These are phyloP conservation scores for Saturnispora besseyi DNA, from an alignment of 805 yeast species.

Conservation along the genomic window DNA sequence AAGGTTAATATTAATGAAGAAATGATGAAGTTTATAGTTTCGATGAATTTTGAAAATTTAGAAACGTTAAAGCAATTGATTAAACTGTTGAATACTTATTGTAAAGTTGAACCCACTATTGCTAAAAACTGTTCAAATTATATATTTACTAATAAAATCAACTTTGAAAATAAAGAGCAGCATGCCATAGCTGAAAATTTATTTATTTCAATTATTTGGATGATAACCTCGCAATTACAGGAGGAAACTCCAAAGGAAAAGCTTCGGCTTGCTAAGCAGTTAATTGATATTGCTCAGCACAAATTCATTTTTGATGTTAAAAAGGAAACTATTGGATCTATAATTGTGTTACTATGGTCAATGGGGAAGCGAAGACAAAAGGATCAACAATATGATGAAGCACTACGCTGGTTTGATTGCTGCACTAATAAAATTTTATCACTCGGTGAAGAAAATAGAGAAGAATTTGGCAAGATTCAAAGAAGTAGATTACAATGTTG, in stretches of 20 bases:
- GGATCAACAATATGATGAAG: slow-evolving; percentile 8
- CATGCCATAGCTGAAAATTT: slow-evolving; percentile 10
- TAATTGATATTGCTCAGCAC: slow-evolving; percentile 24
- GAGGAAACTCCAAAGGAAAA: slow-evolving; percentile 11
- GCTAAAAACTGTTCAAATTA: slow-evolving; percentile 30
- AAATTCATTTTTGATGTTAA: slow-evolving; percentile 21
- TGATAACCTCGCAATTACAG: slow-evolving; percentile 15
- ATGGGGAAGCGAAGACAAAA: slow-evolving; percentile 27
- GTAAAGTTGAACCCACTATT: slow-evolving; percentile 18
- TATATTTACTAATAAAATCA: slow-evolving; percentile 26
- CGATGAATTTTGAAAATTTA: slow-evolving; percentile 17
- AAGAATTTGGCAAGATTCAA: slow-evolving; percentile 30
- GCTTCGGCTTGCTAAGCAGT: slow-evolving; percentile 16
- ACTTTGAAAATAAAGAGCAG: slow-evolving; percentile 4
- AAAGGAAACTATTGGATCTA: slow-evolving; percentile 24
- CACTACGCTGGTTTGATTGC: slow-evolving; percentile 16
- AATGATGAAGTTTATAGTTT: slow-evolving; percentile 30
- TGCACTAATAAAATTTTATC: slow-evolving; percentile 9
- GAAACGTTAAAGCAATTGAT: slow-evolving; percentile 13
- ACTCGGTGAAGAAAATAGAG: slow-evolving; percentile 17
- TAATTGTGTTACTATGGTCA: slow-evolving; percentile 33
- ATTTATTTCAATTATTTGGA: slow-evolving; percentile 17
- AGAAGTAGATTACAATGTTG: slow-evolving; percentile 29
- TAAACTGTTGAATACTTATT: slow-evolving; percentile 11
- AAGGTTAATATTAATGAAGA: slow-evolving; percentile 21